Base-by-base conservation (phyloP, 2,329 filamentous ascomycete genomes). In the Fusarium sp. region DNA sequence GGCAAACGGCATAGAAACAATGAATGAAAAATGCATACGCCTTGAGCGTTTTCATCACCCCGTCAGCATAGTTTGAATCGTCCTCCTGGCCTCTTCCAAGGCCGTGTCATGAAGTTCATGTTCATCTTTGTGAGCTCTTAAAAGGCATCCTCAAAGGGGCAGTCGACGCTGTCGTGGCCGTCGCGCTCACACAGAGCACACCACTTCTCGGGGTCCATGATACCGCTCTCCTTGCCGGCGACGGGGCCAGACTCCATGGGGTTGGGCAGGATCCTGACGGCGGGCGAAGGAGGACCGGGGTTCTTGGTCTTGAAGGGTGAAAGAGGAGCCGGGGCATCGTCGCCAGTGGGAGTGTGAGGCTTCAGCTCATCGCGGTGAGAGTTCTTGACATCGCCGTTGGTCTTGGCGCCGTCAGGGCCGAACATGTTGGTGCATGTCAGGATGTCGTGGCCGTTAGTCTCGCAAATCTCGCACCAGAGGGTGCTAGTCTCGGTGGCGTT, bases 161-260 rank as follows among this genome's bases (percentile, higher is more conserved):
- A 98, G 83, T 97, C 95, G 71, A 97, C 95, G 80, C 96, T 98
- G 83, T 98, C 94, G 82, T 99, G 97, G 16, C 97, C 97, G 80
- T 99, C 97, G 72, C 94, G 91, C 86, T 99, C 97, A 82, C 97
- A 99, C 52, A 98, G 87, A 18, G 97, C 97, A 83, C 97, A 99
- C 97, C 97, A 99, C 85, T 98, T 98, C 72, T 92, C 90, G 64
- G 92, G 90, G 79, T 98, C 95, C 74, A 96, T 88, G 56, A 94
- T 85, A 1, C 93, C 93, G 65, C 92, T 95, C 75, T 92, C 91
- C 85, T 95, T 96, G 62, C 94, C 94, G 6, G 94, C 92, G 27
- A 94, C 89, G 2, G 94, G 92, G 3, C 91, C 91, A 63, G 87
- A 88, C 63, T 92, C 91, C 86, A 91, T 89, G 9, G 88, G 89